phyloP scores from a whole-genome alignment of 2,329 filamentous ascomycete species.

The Penicillium sp. region DNA sequence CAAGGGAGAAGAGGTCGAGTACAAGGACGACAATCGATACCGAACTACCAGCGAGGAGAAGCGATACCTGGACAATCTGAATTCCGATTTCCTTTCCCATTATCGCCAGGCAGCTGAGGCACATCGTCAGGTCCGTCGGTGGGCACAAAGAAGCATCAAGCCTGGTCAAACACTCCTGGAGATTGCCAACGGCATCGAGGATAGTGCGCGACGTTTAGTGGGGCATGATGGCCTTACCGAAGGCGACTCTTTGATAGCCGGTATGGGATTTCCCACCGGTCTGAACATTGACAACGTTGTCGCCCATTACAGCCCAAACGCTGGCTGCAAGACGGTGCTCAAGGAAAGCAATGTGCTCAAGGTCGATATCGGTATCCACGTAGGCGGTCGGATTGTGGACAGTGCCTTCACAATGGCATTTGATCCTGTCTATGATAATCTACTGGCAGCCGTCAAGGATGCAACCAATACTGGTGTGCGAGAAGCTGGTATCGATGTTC shows the following conservation, averaged over 20 bases:
- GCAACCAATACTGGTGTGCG: slow-evolving; percentile 64
- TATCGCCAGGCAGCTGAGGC: slow-evolving; percentile 58
- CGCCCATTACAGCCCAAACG: slow-evolving; percentile 58
- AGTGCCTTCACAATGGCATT: slow-evolving; percentile 77
- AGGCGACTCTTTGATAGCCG: slow-evolving; percentile 51
- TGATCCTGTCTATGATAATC: slow-evolving; percentile 70
- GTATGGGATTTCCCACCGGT: slow-evolving; percentile 58
- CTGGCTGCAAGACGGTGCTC: slow-evolving; percentile 65
- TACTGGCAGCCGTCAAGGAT: slow-evolving; percentile 63
- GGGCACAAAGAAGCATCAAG: slow-evolving; percentile 49
- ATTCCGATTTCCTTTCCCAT: slow-evolving; percentile 51
- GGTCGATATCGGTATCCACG: slow-evolving; percentile 77
- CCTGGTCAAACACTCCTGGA: slow-evolving; percentile 50
- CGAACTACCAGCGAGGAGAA: slow-evolving; percentile 50
- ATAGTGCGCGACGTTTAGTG: slow-evolving; percentile 51
- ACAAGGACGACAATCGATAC: slow-evolving; percentile 27
- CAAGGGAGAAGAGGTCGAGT: slow-evolving; percentile 32
- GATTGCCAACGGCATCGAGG: slow-evolving; percentile 55
- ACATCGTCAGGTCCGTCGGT: slow-evolving; percentile 55
- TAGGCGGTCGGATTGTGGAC: slow-evolving; percentile 77
- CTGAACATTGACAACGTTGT: slow-evolving; percentile 53
- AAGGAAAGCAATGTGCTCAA: slow-evolving; percentile 75
- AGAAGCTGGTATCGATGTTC: slow-evolving; percentile 54
- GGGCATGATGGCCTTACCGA: slow-evolving; percentile 52
- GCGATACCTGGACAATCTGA: slow-evolving; percentile 41